Percentiles rank a stretch among this genome's conserved stretches.
Evolutionary conservation across 345 rosid genomes (phyloP).

Genomic region (Bruguiera parviflora): DNA sequence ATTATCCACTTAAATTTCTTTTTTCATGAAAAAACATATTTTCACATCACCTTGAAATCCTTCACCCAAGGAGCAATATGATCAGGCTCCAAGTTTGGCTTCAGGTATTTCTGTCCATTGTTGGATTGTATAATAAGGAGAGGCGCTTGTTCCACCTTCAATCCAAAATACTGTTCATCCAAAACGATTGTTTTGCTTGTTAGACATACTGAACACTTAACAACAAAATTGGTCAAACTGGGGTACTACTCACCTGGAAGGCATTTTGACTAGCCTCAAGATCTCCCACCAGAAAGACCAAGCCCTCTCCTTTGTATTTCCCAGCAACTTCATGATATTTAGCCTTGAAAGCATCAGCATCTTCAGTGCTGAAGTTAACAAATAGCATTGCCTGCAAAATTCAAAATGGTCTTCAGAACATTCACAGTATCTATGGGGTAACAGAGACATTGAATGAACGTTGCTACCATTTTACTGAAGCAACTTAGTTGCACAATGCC

Average conservation of each 20-base stretch:
- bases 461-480: background rate
- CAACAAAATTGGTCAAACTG: slow-evolving; percentile 6
- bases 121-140: slow-evolving; percentile 65
- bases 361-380: slow-evolving; percentile 55
- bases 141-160: slow-evolving; percentile 76
- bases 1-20: background rate
- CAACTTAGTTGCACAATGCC: background rate
- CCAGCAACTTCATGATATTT: slow-evolving; percentile 71
- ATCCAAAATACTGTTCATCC: slow-evolving; percentile 81
- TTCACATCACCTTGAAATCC: slow-evolving; percentile 62
- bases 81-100: slow-evolving; percentile 57
- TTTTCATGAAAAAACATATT: background rate
- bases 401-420: background rate
- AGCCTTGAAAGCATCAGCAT: slow-evolving; percentile 55
- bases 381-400: slow-evolving; percentile 76
- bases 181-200: slow-evolving; percentile 1
- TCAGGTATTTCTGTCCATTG: slow-evolving; percentile 74
- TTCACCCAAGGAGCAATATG: slow-evolving; percentile 81
- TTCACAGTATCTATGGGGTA: background rate
- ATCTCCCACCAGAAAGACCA: slow-evolving; percentile 81
- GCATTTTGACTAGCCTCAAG: slow-evolving; percentile 83
- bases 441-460: background rate
- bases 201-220: background rate
- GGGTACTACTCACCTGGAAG: slow-evolving; percentile 55
- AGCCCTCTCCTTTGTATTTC: slow-evolving; percentile 64